A percentile compares a stretch with the other conserved stretches of the same genome.
Evolutionary conservation across 2,329 filamentous ascomycete species (phyloP).

Genomic region (Claviceps monticola): DNA sequence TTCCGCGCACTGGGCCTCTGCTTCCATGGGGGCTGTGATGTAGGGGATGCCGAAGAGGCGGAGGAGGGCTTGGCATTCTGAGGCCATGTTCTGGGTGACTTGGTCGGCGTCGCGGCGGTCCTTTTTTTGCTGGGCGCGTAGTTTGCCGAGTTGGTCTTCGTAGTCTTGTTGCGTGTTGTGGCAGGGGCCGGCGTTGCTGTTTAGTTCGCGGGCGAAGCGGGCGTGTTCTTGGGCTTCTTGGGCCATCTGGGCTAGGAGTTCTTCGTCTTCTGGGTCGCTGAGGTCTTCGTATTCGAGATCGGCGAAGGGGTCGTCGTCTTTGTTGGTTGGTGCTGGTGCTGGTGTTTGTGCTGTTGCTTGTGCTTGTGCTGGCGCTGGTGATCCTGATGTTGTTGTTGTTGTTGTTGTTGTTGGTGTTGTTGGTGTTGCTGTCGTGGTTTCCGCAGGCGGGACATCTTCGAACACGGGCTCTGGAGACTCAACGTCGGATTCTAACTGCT

Average conservation of each 20-base stretch:
- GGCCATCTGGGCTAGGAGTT: slow-evolving; percentile 73
- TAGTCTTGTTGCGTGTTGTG: slow-evolving; percentile 69
- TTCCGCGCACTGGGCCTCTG: slow-evolving; percentile 92
- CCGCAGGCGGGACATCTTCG: slow-evolving; percentile 18
- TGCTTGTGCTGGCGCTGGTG: background rate
- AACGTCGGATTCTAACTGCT: background rate
- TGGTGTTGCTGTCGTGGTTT: background rate
- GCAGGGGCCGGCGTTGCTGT: slow-evolving; percentile 49
- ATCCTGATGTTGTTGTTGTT: background rate
- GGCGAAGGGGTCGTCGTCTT: slow-evolving; percentile 29
- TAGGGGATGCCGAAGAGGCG: slow-evolving; percentile 89
- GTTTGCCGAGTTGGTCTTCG: slow-evolving; percentile 71
- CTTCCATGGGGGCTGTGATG: slow-evolving; percentile 96
- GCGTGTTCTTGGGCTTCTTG: slow-evolving; percentile 89
- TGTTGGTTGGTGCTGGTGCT: background rate
- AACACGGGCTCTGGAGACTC: slow-evolving; percentile 23
- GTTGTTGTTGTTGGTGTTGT: background rate
- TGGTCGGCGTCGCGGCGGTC: slow-evolving; percentile 93
- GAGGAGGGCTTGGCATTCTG: slow-evolving; percentile 84
- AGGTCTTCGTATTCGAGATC: slow-evolving; percentile 58
- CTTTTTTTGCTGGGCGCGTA: slow-evolving; percentile 91
- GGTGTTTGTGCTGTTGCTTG: too few relatives aligned
- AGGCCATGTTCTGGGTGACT: slow-evolving; percentile 90
- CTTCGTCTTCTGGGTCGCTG: slow-evolving; percentile 84
- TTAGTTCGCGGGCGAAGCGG: slow-evolving; percentile 78